These are phyloP conservation scores for Sphaerulina musiva DNA, from an alignment of 2,329 filamentous ascomycete species.

Conservation along the genomic window DNA sequence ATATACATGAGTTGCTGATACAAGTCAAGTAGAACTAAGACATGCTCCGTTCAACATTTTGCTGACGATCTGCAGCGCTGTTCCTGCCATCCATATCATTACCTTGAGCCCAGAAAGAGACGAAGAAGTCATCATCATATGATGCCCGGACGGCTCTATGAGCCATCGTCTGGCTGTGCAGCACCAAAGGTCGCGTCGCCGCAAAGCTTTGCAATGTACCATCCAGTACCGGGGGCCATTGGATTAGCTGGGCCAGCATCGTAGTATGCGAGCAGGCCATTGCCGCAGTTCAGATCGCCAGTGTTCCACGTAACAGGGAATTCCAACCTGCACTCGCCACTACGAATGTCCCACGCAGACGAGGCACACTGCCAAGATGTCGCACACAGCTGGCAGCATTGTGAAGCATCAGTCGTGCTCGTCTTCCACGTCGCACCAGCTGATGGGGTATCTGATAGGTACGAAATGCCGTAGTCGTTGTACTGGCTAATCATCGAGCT, in stretches of 20 bases:
- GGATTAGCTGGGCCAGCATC: constrained; percentile 27
- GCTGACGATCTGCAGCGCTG: neutral
- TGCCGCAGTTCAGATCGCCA: constrained; percentile 28
- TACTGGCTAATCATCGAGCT: constrained; percentile 26
- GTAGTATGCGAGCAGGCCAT: constrained; percentile 26
- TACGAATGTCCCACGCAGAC: constrained; percentile 29
- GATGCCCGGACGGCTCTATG: constrained; percentile 11
- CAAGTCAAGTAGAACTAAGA: neutral
- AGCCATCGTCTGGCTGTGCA: constrained; percentile 31
- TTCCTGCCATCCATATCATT: neutral
- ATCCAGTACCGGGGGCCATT: constrained; percentile 30
- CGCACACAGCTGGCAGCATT: constrained; percentile 32
- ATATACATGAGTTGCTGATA: constrained; percentile 9
- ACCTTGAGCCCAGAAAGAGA: neutral
- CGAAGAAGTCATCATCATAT: neutral
- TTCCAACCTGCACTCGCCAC: constrained; percentile 25
- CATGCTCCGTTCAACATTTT: neutral
- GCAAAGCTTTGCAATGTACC: constrained; percentile 28
- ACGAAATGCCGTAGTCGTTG: constrained; percentile 28
- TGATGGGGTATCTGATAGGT: constrained; percentile 21
- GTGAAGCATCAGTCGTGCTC: constrained; percentile 26
- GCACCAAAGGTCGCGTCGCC: constrained; percentile 24
- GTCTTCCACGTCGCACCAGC: constrained; percentile 27
- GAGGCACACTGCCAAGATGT: constrained; percentile 27
- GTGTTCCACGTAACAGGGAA: constrained; percentile 24